These are phyloP conservation scores for Durotheca rogersii DNA, from an alignment of 495 filamentous ascomycete species.

Conservation along the genomic window DNA sequence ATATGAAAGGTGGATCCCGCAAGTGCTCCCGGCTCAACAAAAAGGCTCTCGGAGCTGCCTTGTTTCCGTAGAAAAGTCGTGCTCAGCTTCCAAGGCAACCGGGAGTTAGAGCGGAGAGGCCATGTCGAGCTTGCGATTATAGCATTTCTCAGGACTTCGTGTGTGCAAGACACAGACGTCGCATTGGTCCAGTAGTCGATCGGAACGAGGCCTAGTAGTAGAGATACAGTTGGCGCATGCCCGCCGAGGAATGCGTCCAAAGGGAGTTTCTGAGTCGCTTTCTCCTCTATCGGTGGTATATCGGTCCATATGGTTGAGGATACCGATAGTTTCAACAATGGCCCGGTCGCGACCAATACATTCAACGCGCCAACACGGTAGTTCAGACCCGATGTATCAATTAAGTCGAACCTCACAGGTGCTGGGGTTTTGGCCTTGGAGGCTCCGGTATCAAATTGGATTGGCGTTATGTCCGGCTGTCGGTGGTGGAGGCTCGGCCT, in stretches of 20 bases:
- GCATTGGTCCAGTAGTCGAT: slow-evolving; percentile 35
- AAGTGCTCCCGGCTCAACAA: slow-evolving; percentile 9
- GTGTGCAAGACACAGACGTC: slow-evolving; percentile 22
- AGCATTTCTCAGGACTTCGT: slow-evolving; percentile 14
- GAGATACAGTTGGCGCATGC: slow-evolving; percentile 20
- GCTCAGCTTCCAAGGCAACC: slow-evolving; percentile 18
- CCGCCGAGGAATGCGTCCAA: slow-evolving; percentile 26
- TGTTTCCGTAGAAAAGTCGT: slow-evolving; percentile 2
- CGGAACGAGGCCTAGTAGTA: slow-evolving; percentile 29
- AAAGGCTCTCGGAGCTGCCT: background rate
- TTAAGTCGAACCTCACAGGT: slow-evolving; percentile 31
- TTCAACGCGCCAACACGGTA: slow-evolving; percentile 28
- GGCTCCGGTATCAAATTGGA: slow-evolving; percentile 16
- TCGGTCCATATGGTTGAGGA: slow-evolving; percentile 32
- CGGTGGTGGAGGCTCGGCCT: slow-evolving; percentile 9
- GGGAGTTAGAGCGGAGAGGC: slow-evolving; percentile 3
- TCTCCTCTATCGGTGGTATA: slow-evolving; percentile 10
- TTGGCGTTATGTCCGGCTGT: slow-evolving; percentile 2
- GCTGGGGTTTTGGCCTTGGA: slow-evolving; percentile 15
- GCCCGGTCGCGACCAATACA: slow-evolving; percentile 23
- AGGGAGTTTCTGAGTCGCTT: slow-evolving; percentile 6
- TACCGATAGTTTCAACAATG: slow-evolving; percentile 23
- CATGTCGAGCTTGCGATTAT: background rate
- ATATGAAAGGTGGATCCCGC: slow-evolving; percentile 9
- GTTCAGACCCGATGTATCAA: slow-evolving; percentile 33